These are phyloP conservation scores for Rhizopogon vinicolor DNA, from an alignment of 768 basidiomycete species.

Conservation along the genomic window DNA sequence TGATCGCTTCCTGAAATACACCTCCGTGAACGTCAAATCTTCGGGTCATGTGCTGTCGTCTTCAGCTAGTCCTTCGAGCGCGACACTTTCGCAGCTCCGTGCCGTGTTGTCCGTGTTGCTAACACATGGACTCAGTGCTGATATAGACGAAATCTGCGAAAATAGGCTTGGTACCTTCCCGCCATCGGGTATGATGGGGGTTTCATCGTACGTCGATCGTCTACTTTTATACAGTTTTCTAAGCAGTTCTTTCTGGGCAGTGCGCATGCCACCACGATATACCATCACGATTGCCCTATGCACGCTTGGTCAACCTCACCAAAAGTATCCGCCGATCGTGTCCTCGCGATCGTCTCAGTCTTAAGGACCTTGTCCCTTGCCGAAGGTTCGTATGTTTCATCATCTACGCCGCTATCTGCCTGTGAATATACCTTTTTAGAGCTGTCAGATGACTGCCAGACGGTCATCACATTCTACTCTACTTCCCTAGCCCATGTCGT, in stretches of 20 bases:
- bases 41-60: constrained; percentile 44
- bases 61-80: constrained; percentile 23
- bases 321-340: constrained; percentile 63
- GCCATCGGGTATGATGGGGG: constrained; percentile 39
- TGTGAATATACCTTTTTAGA: constrained; percentile 37
- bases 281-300: constrained; percentile 28
- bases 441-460: constrained; percentile 60
- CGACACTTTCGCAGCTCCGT: constrained; percentile 51
- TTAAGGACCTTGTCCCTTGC: constrained; percentile 71
- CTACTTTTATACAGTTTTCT: not conserved
- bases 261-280: constrained; percentile 36
- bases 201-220: constrained; percentile 39
- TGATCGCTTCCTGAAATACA: constrained; percentile 46
- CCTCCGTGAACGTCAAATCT: constrained; percentile 44
- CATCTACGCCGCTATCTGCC: not conserved
- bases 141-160: constrained; percentile 66
- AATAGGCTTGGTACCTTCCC: constrained; percentile 47
- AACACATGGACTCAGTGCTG: constrained; percentile 64
- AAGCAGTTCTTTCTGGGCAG: not conserved
- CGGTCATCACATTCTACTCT: constrained; percentile 78
- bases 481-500: constrained; percentile 61
- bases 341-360: constrained; percentile 60
- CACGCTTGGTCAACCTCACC: constrained; percentile 74
- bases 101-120: constrained; percentile 59
- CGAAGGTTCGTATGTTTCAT: constrained; percentile 44